Evolutionary conservation across 495 filamentous ascomycete species (phyloP).

Genomic region (Mycothermus thermophilus): DNA sequence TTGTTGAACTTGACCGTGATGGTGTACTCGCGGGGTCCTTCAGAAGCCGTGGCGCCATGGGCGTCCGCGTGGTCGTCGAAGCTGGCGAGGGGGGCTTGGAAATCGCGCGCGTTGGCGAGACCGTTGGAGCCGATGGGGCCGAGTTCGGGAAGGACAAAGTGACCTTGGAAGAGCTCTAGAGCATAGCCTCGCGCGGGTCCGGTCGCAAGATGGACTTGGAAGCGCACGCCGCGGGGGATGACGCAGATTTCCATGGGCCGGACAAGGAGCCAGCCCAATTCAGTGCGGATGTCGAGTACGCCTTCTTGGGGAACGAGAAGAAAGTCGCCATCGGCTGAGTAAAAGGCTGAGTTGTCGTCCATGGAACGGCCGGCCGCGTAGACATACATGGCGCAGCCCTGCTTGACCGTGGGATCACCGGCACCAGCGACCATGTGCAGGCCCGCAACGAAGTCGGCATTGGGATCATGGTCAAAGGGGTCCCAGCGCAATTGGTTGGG

Average conservation of each 20-base stretch:
- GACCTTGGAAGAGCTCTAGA: slow-evolving; percentile 72
- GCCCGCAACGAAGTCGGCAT: slow-evolving; percentile 65
- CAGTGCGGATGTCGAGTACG: slow-evolving; percentile 71
- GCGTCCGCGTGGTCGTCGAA: slow-evolving; percentile 55
- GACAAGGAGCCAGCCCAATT: slow-evolving; percentile 68
- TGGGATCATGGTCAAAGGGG: slow-evolving; percentile 62
- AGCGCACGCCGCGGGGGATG: slow-evolving; percentile 71
- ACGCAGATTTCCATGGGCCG: slow-evolving; percentile 82
- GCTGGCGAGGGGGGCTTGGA: slow-evolving; percentile 66
- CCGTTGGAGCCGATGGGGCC: slow-evolving; percentile 82
- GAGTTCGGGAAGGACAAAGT: slow-evolving; percentile 74
- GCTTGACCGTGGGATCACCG: slow-evolving; percentile 69
- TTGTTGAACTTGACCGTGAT: slow-evolving; percentile 70
- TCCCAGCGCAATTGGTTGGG: slow-evolving; percentile 90
- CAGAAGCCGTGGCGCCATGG: slow-evolving; percentile 25
- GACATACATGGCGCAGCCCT: slow-evolving; percentile 67
- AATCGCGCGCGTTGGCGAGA: slow-evolving; percentile 78
- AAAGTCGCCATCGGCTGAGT: slow-evolving; percentile 83
- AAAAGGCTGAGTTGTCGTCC: slow-evolving; percentile 60
- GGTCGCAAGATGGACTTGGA: slow-evolving; percentile 50
- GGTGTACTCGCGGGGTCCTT: slow-evolving; percentile 36
- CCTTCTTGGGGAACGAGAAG: slow-evolving; percentile 77
- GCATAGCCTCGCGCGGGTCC: slow-evolving; percentile 64
- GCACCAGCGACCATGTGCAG: slow-evolving; percentile 67
- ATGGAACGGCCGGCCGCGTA: slow-evolving; percentile 75